Evolutionary conservation across 1,284 basidiomycete genomes (phyloP).

Genomic region (Kalmanozyma brasiliensis): DNA sequence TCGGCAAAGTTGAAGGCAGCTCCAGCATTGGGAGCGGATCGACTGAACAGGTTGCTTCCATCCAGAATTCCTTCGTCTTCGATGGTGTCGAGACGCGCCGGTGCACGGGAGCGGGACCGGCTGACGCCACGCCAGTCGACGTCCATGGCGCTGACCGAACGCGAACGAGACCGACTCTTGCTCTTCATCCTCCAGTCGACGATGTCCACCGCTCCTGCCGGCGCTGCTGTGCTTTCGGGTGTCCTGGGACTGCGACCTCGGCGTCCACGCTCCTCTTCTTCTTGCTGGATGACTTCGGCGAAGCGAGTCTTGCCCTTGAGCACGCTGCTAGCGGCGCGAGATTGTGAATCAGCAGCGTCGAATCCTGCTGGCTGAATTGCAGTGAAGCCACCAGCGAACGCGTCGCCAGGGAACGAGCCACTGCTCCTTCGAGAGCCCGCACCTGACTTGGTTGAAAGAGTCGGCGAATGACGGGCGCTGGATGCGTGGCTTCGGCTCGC

Average conservation of each 20-base stretch:
- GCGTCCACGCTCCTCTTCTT: slow-evolving; percentile 56
- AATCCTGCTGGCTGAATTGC: slow-evolving; percentile 21
- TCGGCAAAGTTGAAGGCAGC: slow-evolving; percentile 50
- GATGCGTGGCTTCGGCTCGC: slow-evolving; percentile 34
- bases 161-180: slow-evolving; percentile 69
- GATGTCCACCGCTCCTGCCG: slow-evolving; percentile 47
- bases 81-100: slow-evolving; percentile 66
- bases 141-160: slow-evolving; percentile 77
- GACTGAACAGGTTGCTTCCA: slow-evolving; percentile 40
- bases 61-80: slow-evolving; percentile 42
- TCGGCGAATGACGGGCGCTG: slow-evolving; percentile 42
- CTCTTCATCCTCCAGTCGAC: slow-evolving; percentile 67
- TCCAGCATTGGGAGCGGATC: slow-evolving; percentile 45
- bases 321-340: slow-evolving; percentile 3
- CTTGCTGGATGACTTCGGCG: slow-evolving; percentile 68
- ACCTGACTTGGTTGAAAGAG: slow-evolving; percentile 28
- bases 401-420: slow-evolving; percentile 36
- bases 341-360: slow-evolving; percentile 5
- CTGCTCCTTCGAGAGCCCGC: slow-evolving; percentile 44
- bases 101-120: slow-evolving; percentile 88
- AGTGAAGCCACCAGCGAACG: slow-evolving; percentile 32
- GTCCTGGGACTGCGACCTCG: slow-evolving; percentile 56
- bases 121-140: slow-evolving; percentile 96
- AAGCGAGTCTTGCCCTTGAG: slow-evolving; percentile 70
- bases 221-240: slow-evolving; percentile 53